Base-by-base conservation (phyloP, 148 eudicot genomes). In the Chenopodium suecicum region DNA sequence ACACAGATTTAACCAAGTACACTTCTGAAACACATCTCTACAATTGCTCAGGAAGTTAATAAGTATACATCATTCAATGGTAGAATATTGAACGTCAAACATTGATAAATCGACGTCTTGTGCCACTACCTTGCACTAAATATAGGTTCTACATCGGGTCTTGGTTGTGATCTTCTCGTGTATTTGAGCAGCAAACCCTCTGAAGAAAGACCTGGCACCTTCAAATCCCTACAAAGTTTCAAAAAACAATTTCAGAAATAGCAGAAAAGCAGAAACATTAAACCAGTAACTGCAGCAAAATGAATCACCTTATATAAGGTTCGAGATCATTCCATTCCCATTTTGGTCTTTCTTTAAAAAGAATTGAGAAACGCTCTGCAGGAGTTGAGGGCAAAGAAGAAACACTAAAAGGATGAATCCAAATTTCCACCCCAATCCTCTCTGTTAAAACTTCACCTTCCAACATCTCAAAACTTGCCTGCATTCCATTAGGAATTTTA, bases 281-380 rank as follows among this genome's bases (percentile, higher is more conserved):
- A 78, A 65, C 56, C 23, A 46, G 9, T 3, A 31, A 12, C 34
- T 34, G 44, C 73, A 76, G 63, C 14, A 64, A 52, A 7, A 75
- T 34, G 52, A 48, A 54, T 54, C 2, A 75, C 99, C 98, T 92
- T 88, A 96, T 90, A 77, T 89, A 96, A 74, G 99, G 98, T 83
- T 94, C 89, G 11, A 94, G 87, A 85, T 96, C 99, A 84, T 94
- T 96, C 97, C 91, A 92, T 80, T 94, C 99, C 98, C 99, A 96
- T 86, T 89, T 96, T 10, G 90, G 78, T 78, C 93, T 87, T 88
- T 92, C 95, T 73, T 73, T 85, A 58, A 94, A 96, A 46, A 96
- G 99, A 68, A 82, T 79, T 10, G 93, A 71, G 80, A 96, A 96
- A 3, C 99, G 94, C 85, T 91, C 93, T n/a, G 90, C 90, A 41